A percentile compares a stretch with the other conserved stretches of the same genome.
phyloP scores from a whole-genome alignment of 257 asterid species.

The Handroanthus guayacan region DNA sequence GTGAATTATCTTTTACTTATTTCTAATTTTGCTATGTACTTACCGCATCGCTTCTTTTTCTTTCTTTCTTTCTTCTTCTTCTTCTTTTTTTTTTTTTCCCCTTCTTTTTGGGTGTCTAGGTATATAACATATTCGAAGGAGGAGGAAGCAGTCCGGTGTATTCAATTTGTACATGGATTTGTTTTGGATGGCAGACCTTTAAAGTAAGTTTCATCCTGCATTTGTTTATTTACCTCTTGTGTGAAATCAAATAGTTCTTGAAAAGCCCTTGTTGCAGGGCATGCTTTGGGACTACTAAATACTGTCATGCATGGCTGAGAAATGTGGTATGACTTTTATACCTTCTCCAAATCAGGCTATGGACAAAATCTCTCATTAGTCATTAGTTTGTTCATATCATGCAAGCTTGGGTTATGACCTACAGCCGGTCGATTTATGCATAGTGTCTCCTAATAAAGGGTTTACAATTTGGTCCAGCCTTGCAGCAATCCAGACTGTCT shows the following conservation, averaged over 20 bases:
- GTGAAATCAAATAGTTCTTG: slow-evolving; percentile 34
- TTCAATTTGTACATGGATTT: slow-evolving; percentile 93
- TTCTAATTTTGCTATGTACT: too few species aligned
- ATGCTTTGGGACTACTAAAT: slow-evolving; percentile 90
- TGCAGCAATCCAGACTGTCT: slow-evolving; percentile 93
- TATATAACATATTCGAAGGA: slow-evolving; percentile 90
- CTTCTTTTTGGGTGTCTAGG: slow-evolving; percentile 46
- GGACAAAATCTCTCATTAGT: slow-evolving; percentile 8
- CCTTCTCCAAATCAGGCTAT: slow-evolving; percentile 25
- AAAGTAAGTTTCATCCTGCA: slow-evolving; percentile 55
- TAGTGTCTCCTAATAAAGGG: slow-evolving; percentile 20
- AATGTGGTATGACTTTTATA: slow-evolving; percentile 60
- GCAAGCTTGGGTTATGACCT: slow-evolving; percentile 8
- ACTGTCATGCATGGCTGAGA: slow-evolving; percentile 94
- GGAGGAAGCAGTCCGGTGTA: slow-evolving; percentile 96
- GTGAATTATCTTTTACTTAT: slow-evolving; percentile 8
- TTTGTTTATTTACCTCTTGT: background rate
- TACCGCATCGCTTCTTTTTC: too few species aligned
- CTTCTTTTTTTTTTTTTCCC: background rate
- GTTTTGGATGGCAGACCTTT: slow-evolving; percentile 78
- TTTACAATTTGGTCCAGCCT: slow-evolving; percentile 62
- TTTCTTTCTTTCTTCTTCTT: too few species aligned
- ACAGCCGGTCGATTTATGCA: slow-evolving; percentile 14
- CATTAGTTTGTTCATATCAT: slow-evolving; percentile 19
- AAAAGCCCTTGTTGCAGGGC: slow-evolving; percentile 73